Conservation (phyloP, 495 filamentous ascomycete genomes). For the Daldinia decipiens region DNA sequence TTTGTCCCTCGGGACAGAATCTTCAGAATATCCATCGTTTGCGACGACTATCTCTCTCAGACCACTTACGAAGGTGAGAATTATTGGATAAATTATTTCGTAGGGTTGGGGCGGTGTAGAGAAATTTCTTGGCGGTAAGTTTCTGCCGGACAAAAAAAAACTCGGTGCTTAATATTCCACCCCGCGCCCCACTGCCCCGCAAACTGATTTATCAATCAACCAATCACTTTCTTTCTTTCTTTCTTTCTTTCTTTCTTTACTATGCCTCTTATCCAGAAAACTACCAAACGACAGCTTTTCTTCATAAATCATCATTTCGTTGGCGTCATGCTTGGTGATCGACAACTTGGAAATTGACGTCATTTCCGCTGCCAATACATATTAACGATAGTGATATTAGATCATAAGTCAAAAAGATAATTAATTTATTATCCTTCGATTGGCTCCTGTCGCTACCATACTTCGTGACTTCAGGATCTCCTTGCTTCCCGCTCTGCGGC, state of each 20-base stretch:
- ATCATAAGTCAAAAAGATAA: conserved; percentile 8
- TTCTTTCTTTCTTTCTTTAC: background rate
- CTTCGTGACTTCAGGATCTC: conserved; percentile 5
- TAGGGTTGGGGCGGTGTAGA: conserved; percentile 29
- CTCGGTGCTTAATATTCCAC: conserved; percentile 16
- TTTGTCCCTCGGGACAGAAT: conserved; percentile 73
- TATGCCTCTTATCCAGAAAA: background rate
- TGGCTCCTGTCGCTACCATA: conserved; percentile 10
- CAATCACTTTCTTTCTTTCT: background rate
- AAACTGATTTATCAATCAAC: background rate
- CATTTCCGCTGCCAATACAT: background rate
- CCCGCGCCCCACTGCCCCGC: conserved; percentile 26
- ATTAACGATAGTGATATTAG: background rate
- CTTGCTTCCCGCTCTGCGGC: conserved; percentile 23
- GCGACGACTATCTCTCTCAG: conserved; percentile 10
- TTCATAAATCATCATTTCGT: background rate
- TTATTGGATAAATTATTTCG: conserved; percentile 17
- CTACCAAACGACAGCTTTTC: too few species aligned
- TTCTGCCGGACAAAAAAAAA: conserved; percentile 39
- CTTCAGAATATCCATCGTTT: conserved; percentile 71
- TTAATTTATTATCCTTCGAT: conserved; percentile 16
- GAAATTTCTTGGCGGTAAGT: conserved; percentile 38
- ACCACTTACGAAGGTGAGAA: conserved; percentile 11
- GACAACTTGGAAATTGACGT: background rate
- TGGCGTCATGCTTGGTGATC: background rate